Evolutionary conservation across 2,329 filamentous ascomycete species (phyloP).

Genomic region (Monosporascus sp.): DNA sequence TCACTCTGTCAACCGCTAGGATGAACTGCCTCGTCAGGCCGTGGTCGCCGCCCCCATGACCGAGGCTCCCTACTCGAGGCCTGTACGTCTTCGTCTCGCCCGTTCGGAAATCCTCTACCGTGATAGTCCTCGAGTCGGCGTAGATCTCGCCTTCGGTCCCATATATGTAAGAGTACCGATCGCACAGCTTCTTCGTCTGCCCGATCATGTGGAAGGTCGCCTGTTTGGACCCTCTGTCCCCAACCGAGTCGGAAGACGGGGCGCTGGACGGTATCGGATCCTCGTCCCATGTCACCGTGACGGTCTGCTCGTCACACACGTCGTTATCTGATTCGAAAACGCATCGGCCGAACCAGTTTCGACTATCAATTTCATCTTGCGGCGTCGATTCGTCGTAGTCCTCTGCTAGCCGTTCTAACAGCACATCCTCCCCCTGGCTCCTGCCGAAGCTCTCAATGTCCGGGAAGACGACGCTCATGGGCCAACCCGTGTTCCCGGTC

Average conservation of each 20-base stretch:
- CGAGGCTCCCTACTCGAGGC: slow-evolving; percentile 55
- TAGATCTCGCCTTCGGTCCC: slow-evolving; percentile 80
- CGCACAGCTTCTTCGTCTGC: slow-evolving; percentile 79
- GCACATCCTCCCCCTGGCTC: slow-evolving; percentile 31
- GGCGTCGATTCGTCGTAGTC: slow-evolving; percentile 49
- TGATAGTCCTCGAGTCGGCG: slow-evolving; percentile 76
- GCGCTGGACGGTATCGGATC: slow-evolving; percentile 36
- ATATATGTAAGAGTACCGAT: slow-evolving; percentile 80
- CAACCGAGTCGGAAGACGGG: slow-evolving; percentile 15
- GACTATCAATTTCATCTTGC: slow-evolving; percentile 38
- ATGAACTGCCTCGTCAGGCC: slow-evolving; percentile 81
- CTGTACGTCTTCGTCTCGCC: slow-evolving; percentile 48
- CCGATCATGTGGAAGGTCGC: slow-evolving; percentile 93
- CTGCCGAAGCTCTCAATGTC: slow-evolving; percentile 77
- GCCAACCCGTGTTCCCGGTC: slow-evolving; percentile 69
- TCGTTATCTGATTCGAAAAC: slow-evolving; percentile 92
- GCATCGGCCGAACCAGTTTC: slow-evolving; percentile 87
- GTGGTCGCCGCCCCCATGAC: slow-evolving; percentile 71
- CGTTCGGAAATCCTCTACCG: slow-evolving; percentile 65
- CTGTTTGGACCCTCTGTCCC: slow-evolving; percentile 66
- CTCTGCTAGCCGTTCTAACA: slow-evolving; percentile 33
- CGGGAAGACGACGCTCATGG: slow-evolving; percentile 80
- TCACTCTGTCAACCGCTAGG: slow-evolving; percentile 72
- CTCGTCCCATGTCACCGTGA: slow-evolving; percentile 84
- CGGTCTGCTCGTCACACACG: slow-evolving; percentile 87